Base-by-base conservation (phyloP, 805 yeast genomes). In the Metschnikowia noctiluminum region DNA sequence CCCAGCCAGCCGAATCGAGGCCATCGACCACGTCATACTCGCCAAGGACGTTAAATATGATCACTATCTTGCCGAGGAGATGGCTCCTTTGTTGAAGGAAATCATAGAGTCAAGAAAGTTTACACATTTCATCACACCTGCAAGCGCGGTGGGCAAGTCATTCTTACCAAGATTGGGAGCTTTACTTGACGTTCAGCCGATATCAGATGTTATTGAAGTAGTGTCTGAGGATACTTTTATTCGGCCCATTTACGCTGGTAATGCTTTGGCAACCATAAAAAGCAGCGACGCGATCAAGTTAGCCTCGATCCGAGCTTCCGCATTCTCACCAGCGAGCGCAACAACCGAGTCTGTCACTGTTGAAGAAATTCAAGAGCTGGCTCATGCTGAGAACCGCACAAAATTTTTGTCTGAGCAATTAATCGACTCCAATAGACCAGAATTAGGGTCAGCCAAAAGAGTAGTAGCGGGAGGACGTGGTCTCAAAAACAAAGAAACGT, bases 401-500 rank as follows among this genome's bases (percentile, higher is more conserved):
- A 78, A 80, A 54, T 91, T 90, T 78, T 86, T 87, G 30, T 78
- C 87, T 40, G 96, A 89, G 66, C 79, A 84, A 54, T 69, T 94
- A 43, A 73, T 85, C 43, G 78, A 84, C 56, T 81, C 87, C 42
- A 96, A 87, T 62, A 84, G 97, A 64, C 97, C 98, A 42, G 98
- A 94, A 56, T 79, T 92, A 50, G 85, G 87, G 7, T 80, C 96
- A 16, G 97, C 99, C 7, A 68, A 81, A 48, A 74, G 71, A 30
- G 94, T 92, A 34, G 88, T 92, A 28, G 75, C 96, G 27, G 99
- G 99, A 37, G 99, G 99, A 38, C 83, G 97, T 60, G 98, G 96
- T 35, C 80, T 92, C 58, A 89, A 91, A 67, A 83, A 82, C 68
- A 91, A 90, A 68, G 97, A 87, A 64, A 85, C 86, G 49, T 92